phyloP scores from a whole-genome alignment of 768 basidiomycete genomes.

The Neoboletus brunneissimus region DNA sequence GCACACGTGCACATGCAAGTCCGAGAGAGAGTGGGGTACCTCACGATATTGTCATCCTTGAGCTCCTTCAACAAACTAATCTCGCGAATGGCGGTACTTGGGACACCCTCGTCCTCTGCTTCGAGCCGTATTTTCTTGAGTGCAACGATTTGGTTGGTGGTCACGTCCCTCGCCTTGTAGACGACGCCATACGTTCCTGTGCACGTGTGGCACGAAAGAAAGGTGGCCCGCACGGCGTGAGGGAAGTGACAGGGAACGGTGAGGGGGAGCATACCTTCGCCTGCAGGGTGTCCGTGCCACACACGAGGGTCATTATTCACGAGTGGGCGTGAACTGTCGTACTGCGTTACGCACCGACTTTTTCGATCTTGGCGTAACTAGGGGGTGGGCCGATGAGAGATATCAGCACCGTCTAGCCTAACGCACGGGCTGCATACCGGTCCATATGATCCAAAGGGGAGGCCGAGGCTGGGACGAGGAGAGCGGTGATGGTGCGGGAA shows the following conservation, averaged over 20 bases:
- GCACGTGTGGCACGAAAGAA: conserved; percentile 1
- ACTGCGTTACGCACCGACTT: conserved; percentile 76
- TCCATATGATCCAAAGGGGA: conserved; percentile 25
- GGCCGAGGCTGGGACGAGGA: not conserved
- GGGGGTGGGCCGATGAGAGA: conserved; percentile 23
- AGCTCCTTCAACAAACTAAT: conserved; percentile 97
- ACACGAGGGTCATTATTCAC: conserved; percentile 17
- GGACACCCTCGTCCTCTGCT: conserved; percentile 98
- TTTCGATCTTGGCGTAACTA: conserved; percentile 97
- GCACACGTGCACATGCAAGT: not conserved
- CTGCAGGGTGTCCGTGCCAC: conserved; percentile 29
- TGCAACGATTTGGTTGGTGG: conserved; percentile 81
- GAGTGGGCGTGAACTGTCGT: conserved; percentile 1
- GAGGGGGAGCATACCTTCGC: conserved; percentile 38
- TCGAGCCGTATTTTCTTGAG: conserved; percentile 98
- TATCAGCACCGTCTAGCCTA: conserved; percentile 17
- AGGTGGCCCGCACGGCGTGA: conserved; percentile 4
- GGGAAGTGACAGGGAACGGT: not conserved
- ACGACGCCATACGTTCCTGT: conserved; percentile 97
- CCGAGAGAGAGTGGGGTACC: conserved; percentile 41
- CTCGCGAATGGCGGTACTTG: conserved; percentile 96
- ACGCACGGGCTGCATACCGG: conserved; percentile 27
- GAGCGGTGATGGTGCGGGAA: conserved; percentile 8
- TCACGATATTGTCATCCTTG: conserved; percentile 93
- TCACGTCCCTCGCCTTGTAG: conserved; percentile 89